Base-by-base conservation (phyloP, 352 stramenopile genomes). In the Peronospora farinosa region DNA sequence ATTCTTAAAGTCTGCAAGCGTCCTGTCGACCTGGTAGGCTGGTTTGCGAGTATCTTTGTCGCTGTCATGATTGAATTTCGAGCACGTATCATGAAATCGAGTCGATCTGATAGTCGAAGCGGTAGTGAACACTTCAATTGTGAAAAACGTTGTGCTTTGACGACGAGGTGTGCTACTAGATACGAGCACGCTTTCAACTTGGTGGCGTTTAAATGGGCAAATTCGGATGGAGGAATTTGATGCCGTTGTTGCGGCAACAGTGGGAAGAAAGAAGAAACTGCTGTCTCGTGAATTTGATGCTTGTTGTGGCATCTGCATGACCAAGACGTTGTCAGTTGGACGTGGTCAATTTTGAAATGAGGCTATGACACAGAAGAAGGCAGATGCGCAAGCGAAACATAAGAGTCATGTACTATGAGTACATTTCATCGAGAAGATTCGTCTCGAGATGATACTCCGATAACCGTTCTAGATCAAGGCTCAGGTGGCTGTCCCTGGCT, bases 1-100 rank as follows among this genome's bases (percentile, higher is more conserved):
- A 15, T 23, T 57, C 1, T 60, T 32, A 25, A 72, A 72, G 21
- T 67, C 48, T 11, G 38, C 40, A 3, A 64, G 46, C 13, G 50
- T 55, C 40, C 59, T 67, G 9, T 64, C 48, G 27, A 70, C 17
- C 6, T 10, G 32, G 19, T 54, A 66, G 16, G 41, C 38, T 27
- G 57, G 35, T 15, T 21, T 31, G 13, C 13, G 40, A 23, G 32
- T 8, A 19, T 4, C 19, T 38, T 55, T 44, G 7, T 38, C 16
- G n/a, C 11, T n/a, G 12, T 28, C 37, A 37, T 43, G 33, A 11
- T 32, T 40, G n/a, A 50, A 11, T 33, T 49, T 56, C 9, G 30
- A 54, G 13, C 21, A 16, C 31, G 42, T n/a, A 21, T 45, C 15
- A 30, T 10, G 27, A 31, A 32, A 47, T 17, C 30, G 19, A 11